Conservation (phyloP, 176 grass and related monocot species). For the sorghum (Sorghum bicolor) region DNA sequence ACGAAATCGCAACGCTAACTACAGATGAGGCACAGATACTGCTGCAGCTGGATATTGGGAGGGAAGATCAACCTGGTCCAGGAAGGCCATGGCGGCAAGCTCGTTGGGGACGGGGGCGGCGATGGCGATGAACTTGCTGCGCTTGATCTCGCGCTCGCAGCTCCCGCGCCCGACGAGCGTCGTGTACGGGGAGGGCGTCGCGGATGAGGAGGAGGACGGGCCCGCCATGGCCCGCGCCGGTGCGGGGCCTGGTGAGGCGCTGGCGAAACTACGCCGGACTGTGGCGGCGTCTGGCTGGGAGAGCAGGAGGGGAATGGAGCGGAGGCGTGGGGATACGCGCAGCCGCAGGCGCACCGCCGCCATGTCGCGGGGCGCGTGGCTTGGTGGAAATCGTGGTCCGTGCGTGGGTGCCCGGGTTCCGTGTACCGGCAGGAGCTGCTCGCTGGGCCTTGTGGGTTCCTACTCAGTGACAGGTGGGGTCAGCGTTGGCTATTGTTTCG, state of each 20-base stretch:
- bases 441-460: not conserved
- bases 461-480: not conserved
- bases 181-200: constrained; percentile 46
- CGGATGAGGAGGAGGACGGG: constrained; percentile 22
- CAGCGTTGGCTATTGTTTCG: not conserved
- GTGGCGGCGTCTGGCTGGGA: constrained; percentile 3
- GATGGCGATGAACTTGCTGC: constrained; percentile 68
- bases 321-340: constrained; percentile 36
- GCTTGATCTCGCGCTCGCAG: constrained; percentile 67
- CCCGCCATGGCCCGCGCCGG: constrained; percentile 41
- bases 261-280: not conserved
- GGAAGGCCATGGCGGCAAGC: constrained; percentile 56
- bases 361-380: constrained; percentile 26
- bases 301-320: constrained; percentile 28
- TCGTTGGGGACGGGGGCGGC: constrained; percentile 62
- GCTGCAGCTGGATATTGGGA: not conserved
- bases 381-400: constrained; percentile 16
- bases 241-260: not conserved
- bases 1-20: not conserved
- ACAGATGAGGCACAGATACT: not conserved
- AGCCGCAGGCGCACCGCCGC: constrained; percentile 43
- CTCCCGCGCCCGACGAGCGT: constrained; percentile 45
- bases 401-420: constrained; percentile 12
- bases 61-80: constrained; percentile 42
- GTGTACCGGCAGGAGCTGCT: not conserved